Conservation (phyloP, 345 rosid genomes). For the Citrus maxima region DNA sequence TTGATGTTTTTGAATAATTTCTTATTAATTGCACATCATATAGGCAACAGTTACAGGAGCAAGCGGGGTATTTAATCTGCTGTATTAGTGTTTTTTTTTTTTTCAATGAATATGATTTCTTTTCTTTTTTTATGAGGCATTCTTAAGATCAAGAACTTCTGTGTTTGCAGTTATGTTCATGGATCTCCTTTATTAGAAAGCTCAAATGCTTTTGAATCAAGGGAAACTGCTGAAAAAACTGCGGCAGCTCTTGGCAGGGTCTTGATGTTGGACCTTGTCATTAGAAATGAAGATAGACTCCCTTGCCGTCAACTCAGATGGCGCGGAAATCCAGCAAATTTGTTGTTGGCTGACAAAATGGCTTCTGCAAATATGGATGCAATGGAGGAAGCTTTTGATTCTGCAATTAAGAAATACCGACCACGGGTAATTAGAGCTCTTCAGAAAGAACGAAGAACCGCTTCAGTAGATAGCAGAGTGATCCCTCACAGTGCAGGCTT, state of each 20-base stretch:
- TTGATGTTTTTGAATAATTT: neutral
- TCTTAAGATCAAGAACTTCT: slow-evolving; percentile 16
- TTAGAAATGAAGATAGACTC: slow-evolving; percentile 94
- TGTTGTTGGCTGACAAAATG: slow-evolving; percentile 72
- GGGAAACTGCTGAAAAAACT: slow-evolving; percentile 68
- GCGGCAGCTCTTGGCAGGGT: slow-evolving; percentile 88
- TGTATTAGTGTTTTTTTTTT: neutral
- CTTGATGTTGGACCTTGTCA: slow-evolving; percentile 87
- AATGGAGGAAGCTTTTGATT: slow-evolving; percentile 69
- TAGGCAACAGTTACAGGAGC: neutral
- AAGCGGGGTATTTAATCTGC: neutral
- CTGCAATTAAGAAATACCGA: slow-evolving; percentile 64
- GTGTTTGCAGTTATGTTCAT: slow-evolving; percentile 78
- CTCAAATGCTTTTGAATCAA: slow-evolving; percentile 66
- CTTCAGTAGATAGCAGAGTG: slow-evolving; percentile 70
- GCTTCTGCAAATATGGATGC: slow-evolving; percentile 42
- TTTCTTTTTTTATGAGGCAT: neutral
- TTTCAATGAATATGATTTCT: neutral
- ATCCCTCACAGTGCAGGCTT: slow-evolving; percentile 41
- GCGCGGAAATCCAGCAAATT: slow-evolving; percentile 97
- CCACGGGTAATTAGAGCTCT: slow-evolving; percentile 80
- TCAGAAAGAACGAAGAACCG: slow-evolving; percentile 82
- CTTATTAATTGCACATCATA: neutral
- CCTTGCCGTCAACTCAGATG: slow-evolving; percentile 92
- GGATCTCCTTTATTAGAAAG: slow-evolving; percentile 91